Base-by-base conservation (phyloP, 1,284 basidiomycete genomes). In the Cryptococcus jaspeensis region DNA sequence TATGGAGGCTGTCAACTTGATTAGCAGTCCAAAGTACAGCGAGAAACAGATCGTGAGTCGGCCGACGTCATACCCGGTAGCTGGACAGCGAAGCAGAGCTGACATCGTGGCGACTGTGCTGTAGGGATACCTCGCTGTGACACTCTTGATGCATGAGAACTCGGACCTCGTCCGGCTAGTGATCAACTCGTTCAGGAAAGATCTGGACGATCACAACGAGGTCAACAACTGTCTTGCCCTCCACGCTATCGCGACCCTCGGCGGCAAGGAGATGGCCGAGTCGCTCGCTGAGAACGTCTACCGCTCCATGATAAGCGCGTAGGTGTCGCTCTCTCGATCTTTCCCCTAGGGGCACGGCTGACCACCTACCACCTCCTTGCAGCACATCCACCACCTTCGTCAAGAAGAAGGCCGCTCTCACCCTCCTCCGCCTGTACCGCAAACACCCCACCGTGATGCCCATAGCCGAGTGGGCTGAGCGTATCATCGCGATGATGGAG, bases 1-100 rank as follows among this genome's bases (percentile, higher is more conserved):
- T 76, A 96, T 99, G 93, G 95, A 99, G 73, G 95, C 96, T 13
- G 90, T 99, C 67, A 97, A 99, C 77, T 84, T 99, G 64, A 97
- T 99, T 67, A 89, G 94, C 39, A 94, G 91, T 72, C 80, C 85
- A 45, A 98, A 96, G 73, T 99, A 99, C 76, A 93, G 90, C 68
- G 96, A 99, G 80, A 99, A 99, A 80, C 96, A 99, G 79, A 99
- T 99, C 65, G 95, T 95, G 73, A 68, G 90, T 78, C n/a, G 13
- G 3, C 3, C 35, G 20, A 36, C n/a, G 25, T 32, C 28, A 4
- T 46, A 25, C 20, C 32, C 35, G 7, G 20, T 50, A 23, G 25
- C 20, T 23, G 15, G 8, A 16, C 28, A 32, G 32, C 41, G 25
- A 32, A 25, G 25, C 28, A 25, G 16, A 37, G 39, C 55, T 57